Base-by-base conservation (phyloP, 1,284 basidiomycete species). In the Vanrija humicola region DNA sequence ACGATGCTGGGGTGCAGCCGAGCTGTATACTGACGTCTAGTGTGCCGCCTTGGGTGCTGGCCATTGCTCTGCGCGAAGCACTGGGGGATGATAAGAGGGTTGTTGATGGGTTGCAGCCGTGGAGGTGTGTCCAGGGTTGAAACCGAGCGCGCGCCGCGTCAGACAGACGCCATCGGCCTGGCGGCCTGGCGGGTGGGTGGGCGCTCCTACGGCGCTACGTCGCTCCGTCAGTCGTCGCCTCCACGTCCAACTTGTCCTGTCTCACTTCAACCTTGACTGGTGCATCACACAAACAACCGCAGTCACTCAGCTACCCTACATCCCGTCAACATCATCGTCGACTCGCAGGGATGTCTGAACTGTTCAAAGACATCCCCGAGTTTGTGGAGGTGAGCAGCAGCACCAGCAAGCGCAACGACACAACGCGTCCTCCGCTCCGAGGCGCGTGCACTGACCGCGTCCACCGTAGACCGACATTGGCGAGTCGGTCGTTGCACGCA, bases 401-500 rank as follows among this genome's bases (percentile, higher is more conserved):
- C 43, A 28, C 42, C 19, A 15, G 26, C 49, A 19, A 16, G 21
- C 21, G 38, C 3, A 23, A 23, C 21, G 21, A 23, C 21, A 39
- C 38, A 44, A 43, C 39, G 14, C 23, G 15, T 39, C 18, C 55
- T 18, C 40, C 26, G 7, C 12, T 34, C 34, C 12, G 34, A 34
- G 14, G 34, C 34, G 34, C 34, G 34, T 34, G 34, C 23, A 26
- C 49, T 47, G n/a, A 47, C 28, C 44, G 42, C 38, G 9, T 34
- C 3, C 14, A 10, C 4, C 14, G 34, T 68, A 96, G 90, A 86
- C 89, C 56, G 91, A 96, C 65, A 83, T 96, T 51, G 92, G 90
- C 53, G 95, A 98, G 80, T 84, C 88, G 14, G 78, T 98, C 44
- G 84, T 87, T 45, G 89, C 93, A 43, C 82, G 95, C 58, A 98